phyloP scores from a whole-genome alignment of 2,329 filamentous ascomycete species.

The Botrytis elliptica region DNA sequence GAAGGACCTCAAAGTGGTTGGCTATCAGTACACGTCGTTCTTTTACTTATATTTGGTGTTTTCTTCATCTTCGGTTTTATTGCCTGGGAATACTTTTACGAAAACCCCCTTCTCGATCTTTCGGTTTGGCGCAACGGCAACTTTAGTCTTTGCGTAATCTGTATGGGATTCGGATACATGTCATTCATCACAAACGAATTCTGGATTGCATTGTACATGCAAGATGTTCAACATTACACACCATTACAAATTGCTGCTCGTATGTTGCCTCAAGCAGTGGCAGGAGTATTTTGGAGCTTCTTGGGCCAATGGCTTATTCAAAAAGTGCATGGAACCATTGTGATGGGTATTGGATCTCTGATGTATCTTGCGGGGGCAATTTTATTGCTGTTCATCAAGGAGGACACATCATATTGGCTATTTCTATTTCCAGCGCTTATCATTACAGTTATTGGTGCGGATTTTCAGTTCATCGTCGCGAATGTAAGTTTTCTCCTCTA shows the following conservation, averaged over 20 bases:
- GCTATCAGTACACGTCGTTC: constrained; percentile 61
- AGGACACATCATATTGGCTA: constrained; percentile 60
- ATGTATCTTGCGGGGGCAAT: constrained; percentile 46
- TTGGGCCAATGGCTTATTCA: constrained; percentile 62
- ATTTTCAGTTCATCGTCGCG: constrained; percentile 68
- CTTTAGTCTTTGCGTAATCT: constrained; percentile 55
- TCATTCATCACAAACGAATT: constrained; percentile 60
- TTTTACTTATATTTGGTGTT: constrained; percentile 59
- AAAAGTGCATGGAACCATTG: constrained; percentile 60
- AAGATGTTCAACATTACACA: constrained; percentile 52
- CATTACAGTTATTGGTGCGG: constrained; percentile 62
- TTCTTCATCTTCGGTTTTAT: constrained; percentile 56
- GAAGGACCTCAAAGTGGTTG: constrained; percentile 54
- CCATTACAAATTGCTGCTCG: constrained; percentile 56
- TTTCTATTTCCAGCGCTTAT: constrained; percentile 62
- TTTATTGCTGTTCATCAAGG: constrained; percentile 56
- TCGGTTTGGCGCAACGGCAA: constrained; percentile 60
- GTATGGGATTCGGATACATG: constrained; percentile 58
- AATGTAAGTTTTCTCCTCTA: constrained; percentile 49
- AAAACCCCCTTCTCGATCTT: constrained; percentile 52
- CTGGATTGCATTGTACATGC: constrained; percentile 65
- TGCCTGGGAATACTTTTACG: constrained; percentile 58
- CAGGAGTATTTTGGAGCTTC: constrained; percentile 62
- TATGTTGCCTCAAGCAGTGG: constrained; percentile 64
- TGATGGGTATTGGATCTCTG: constrained; percentile 51